Evolutionary conservation across 2,329 filamentous ascomycete species (phyloP).

Genomic region (Daldinia sp.): DNA sequence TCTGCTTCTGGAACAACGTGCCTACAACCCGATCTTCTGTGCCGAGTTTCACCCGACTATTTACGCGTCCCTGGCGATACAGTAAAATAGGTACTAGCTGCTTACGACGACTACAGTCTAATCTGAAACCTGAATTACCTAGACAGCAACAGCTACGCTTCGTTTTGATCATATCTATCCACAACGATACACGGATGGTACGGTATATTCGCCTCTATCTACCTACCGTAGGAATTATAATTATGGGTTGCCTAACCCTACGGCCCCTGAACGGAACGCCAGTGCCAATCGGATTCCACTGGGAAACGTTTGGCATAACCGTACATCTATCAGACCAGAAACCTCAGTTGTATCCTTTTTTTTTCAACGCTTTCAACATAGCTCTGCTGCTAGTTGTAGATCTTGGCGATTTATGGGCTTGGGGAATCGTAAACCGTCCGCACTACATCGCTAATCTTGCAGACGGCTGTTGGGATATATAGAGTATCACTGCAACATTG

Average conservation of each 20-base stretch:
- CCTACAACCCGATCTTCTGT: constrained; percentile 28
- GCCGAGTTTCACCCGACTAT: constrained; percentile 19
- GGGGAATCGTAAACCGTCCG: constrained; percentile 33
- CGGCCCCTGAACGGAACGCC: constrained; percentile 3
- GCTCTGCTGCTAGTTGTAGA: not conserved
- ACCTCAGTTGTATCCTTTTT: no score
- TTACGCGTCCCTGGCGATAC: not conserved
- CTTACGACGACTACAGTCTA: not conserved
- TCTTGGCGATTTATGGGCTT: constrained; percentile 33
- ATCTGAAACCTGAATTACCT: not conserved
- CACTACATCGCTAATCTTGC: constrained; percentile 52
- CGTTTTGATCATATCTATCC: not conserved
- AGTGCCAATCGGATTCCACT: not conserved
- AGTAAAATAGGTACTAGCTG: not conserved
- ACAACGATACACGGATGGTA: not conserved
- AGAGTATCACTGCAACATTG: constrained; percentile 21
- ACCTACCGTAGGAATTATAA: not conserved
- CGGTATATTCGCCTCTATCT: not conserved
- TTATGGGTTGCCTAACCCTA: not conserved
- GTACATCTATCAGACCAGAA: not conserved
- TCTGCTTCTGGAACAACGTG: constrained; percentile 37
- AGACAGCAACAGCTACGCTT: not conserved
- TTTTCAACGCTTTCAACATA: not conserved
- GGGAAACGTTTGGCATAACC: constrained; percentile 4
- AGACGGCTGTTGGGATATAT: constrained; percentile 40